These are phyloP conservation scores for Evansstolkia leycettana DNA, from an alignment of 495 filamentous ascomycete species.

Conservation along the genomic window DNA sequence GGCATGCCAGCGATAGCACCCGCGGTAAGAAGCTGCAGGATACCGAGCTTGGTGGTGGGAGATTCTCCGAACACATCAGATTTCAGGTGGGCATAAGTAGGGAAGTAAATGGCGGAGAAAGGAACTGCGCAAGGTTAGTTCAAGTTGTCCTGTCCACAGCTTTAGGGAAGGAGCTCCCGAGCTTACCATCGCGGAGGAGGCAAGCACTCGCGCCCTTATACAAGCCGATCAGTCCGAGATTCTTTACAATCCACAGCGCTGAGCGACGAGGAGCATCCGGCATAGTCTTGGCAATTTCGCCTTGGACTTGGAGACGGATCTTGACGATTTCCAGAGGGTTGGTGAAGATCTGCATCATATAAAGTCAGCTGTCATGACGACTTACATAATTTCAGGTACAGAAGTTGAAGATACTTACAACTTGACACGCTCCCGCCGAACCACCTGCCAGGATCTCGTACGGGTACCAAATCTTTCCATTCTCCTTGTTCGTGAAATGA, in stretches of 20 bases:
- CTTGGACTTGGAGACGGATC: constrained; percentile 95
- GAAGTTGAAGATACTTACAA: constrained; percentile 50
- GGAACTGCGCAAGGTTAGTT: constrained; percentile 43
- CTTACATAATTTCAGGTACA: no score
- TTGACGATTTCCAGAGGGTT: constrained; percentile 99
- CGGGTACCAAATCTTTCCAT: constrained; percentile 55
- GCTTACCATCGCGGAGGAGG: constrained; percentile 65
- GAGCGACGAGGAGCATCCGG: constrained; percentile 76
- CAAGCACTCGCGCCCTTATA: constrained; percentile 98
- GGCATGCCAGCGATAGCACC: constrained; percentile 99
- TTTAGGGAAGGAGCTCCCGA: background rate
- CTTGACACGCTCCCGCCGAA: constrained; percentile 86
- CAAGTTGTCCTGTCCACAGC: background rate
- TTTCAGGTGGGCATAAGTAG: constrained; percentile 89
- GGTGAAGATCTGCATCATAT: constrained; percentile 72
- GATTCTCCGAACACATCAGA: constrained; percentile 86
- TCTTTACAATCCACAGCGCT: constrained; percentile 93
- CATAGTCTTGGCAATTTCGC: constrained; percentile 81
- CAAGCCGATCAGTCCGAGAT: constrained; percentile 85
- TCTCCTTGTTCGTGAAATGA: constrained; percentile 62
- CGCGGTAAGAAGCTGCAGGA: constrained; percentile 84
- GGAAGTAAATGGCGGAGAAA: constrained; percentile 98
- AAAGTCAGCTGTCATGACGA: no score
- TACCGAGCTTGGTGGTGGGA: constrained; percentile 76
- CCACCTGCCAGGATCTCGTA: constrained; percentile 83